phyloP scores from a whole-genome alignment of 768 basidiomycete genomes.

The Termitomyces sp. region DNA sequence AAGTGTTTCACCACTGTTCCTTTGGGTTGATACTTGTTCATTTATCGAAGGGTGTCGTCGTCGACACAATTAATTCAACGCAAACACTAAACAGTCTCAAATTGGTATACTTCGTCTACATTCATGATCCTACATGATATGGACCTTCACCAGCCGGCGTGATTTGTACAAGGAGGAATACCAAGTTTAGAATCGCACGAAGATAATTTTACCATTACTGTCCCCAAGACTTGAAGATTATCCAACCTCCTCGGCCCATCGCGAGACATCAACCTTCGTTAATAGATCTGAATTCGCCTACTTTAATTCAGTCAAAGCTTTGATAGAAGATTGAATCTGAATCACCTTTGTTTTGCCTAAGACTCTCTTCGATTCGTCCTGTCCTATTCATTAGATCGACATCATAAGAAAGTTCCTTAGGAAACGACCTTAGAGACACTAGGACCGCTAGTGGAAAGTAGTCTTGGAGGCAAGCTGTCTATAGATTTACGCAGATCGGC shows the following conservation, averaged over 20 bases:
- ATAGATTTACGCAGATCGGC: constrained; percentile 45
- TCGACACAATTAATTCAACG: too few relatives aligned
- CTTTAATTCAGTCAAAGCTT: neutral
- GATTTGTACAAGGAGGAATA: too few relatives aligned
- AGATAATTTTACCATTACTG: neutral
- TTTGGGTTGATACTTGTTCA: too few relatives aligned
- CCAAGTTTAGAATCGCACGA: too few relatives aligned
- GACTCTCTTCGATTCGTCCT: neutral
- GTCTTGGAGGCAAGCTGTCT: constrained; percentile 5
- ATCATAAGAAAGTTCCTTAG: neutral
- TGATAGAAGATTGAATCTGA: neutral
- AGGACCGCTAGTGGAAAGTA: neutral
- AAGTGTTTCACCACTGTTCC: too few relatives aligned
- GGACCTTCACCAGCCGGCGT: too few relatives aligned
- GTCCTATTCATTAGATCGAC: neutral
- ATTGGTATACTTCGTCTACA: too few relatives aligned
- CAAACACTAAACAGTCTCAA: too few relatives aligned
- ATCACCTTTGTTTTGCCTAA: neutral
- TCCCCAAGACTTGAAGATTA: neutral
- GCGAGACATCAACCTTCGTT: constrained; percentile 41
- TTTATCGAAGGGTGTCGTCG: too few relatives aligned
- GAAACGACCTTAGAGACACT: neutral
- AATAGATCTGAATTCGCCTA: constrained; percentile 7
- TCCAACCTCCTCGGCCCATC: constrained; percentile 54
- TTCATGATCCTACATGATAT: too few relatives aligned